Evolutionary conservation across 2,329 filamentous ascomycete species (phyloP).

Genomic region (Fusarium sp.): DNA sequence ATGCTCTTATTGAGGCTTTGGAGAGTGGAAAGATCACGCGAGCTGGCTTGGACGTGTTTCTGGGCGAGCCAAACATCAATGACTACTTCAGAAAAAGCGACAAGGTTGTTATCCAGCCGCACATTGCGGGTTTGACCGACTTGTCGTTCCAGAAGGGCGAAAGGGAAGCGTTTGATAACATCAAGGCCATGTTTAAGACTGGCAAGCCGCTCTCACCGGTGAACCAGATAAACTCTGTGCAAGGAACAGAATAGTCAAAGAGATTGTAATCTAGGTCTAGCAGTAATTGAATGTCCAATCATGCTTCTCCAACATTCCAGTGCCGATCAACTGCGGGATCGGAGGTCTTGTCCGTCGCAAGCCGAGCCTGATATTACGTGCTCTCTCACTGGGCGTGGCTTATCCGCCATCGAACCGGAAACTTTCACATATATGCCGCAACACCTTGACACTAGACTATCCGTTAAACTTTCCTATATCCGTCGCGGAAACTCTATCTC

Average conservation of each 20-base stretch:
- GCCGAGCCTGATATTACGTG: not conserved
- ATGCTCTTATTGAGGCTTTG: conserved; percentile 57
- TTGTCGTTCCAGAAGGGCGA: conserved; percentile 55
- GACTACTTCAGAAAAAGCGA: conserved; percentile 53
- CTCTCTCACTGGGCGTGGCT: not conserved
- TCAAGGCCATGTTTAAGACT: conserved; percentile 51
- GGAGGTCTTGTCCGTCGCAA: not conserved
- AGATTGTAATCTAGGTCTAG: not conserved
- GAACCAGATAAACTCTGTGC: conserved; percentile 32
- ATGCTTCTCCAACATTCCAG: not conserved
- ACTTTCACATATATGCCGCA: not conserved
- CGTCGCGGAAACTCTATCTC: not conserved
- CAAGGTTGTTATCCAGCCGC: conserved; percentile 56
- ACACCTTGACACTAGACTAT: not conserved
- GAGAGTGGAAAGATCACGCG: conserved; percentile 57
- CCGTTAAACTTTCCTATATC: not conserved
- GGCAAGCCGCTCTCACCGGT: conserved; percentile 53
- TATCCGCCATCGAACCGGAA: not conserved
- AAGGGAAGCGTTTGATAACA: conserved; percentile 58
- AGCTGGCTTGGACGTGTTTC: conserved; percentile 61
- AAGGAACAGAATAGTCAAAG: not conserved
- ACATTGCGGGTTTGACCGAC: conserved; percentile 58
- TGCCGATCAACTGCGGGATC: not conserved
- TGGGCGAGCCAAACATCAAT: conserved; percentile 55
- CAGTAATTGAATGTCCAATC: not conserved